phyloP scores from a whole-genome alignment of 768 basidiomycete genomes.

The Heimioporus sp. region DNA sequence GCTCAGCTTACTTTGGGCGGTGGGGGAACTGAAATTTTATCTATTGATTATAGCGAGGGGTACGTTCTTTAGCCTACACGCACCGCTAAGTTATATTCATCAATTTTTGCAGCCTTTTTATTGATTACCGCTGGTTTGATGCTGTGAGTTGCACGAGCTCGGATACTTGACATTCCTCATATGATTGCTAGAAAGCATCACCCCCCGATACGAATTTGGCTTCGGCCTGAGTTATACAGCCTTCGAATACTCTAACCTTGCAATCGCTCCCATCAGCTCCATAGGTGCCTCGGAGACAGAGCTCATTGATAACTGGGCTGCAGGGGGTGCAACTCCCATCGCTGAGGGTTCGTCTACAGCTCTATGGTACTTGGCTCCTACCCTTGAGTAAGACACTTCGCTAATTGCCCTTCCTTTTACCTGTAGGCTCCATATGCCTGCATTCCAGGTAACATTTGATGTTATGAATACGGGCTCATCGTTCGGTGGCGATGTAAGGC shows the following conservation, averaged over 20 bases:
- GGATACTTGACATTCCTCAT: neutral
- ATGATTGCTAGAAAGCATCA: conserved; percentile 53
- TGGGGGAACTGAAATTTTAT: conserved; percentile 28
- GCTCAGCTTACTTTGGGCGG: conserved; percentile 37
- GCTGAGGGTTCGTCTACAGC: conserved; percentile 60
- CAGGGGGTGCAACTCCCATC: conserved; percentile 52
- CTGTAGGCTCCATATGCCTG: conserved; percentile 62
- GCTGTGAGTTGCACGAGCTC: conserved; percentile 41
- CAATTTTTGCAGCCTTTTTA: conserved; percentile 41
- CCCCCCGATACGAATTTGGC: conserved; percentile 86
- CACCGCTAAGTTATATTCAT: neutral
- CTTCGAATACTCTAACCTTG: conserved; percentile 67
- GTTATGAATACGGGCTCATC: conserved; percentile 63
- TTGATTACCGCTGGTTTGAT: conserved; percentile 76
- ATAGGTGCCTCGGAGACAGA: conserved; percentile 32
- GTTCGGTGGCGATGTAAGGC: conserved; percentile 62
- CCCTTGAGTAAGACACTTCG: neutral
- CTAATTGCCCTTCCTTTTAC: neutral
- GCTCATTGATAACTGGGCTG: conserved; percentile 52
- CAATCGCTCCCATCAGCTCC: conserved; percentile 40
- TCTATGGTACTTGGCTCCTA: conserved; percentile 45
- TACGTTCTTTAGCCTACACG: conserved; percentile 1
- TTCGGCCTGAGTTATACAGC: conserved; percentile 85
- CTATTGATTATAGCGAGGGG: conserved; percentile 64
- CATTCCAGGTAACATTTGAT: conserved; percentile 58